A percentile compares a stretch with the other conserved stretches of the same genome.
Evolutionary conservation across 2,329 filamentous ascomycete species (phyloP).

Genomic region (Cladophialophora immunda): DNA sequence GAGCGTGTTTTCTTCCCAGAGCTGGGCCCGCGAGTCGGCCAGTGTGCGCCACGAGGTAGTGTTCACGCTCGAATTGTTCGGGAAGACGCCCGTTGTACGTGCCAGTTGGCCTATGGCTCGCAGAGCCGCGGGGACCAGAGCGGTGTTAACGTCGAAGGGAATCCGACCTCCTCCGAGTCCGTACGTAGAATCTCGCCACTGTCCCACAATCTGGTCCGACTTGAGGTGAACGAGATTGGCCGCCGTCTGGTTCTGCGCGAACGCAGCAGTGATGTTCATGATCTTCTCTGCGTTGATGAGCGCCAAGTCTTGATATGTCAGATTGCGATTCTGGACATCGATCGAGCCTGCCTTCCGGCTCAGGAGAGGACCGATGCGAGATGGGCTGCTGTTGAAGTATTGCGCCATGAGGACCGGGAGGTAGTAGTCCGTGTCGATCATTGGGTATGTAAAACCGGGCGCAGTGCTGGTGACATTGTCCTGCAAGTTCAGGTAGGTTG

Average conservation of each 20-base stretch:
- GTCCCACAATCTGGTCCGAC: slow-evolving; percentile 62
- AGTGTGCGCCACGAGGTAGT: slow-evolving; percentile 36
- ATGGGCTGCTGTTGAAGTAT: slow-evolving; percentile 63
- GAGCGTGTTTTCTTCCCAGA: slow-evolving; percentile 70
- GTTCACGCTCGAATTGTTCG: slow-evolving; percentile 47
- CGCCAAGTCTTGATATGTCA: slow-evolving; percentile 64
- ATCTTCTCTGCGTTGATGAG: slow-evolving; percentile 66
- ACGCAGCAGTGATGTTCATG: slow-evolving; percentile 64
- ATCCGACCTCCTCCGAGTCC: slow-evolving; percentile 69
- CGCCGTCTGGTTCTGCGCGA: slow-evolving; percentile 60
- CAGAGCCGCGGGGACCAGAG: slow-evolving; percentile 68
- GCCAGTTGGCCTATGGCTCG: slow-evolving; percentile 65
- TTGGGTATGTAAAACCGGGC: slow-evolving; percentile 66
- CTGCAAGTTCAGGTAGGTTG: slow-evolving; percentile 66
- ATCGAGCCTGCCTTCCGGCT: slow-evolving; percentile 57
- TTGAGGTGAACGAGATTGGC: slow-evolving; percentile 68
- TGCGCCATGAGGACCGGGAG: slow-evolving; percentile 66
- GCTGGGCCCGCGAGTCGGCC: slow-evolving; percentile 62
- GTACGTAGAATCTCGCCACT: slow-evolving; percentile 70
- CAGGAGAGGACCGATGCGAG: slow-evolving; percentile 48
- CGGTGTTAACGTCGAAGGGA: slow-evolving; percentile 73
- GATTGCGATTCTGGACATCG: slow-evolving; percentile 59
- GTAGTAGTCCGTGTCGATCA: slow-evolving; percentile 71
- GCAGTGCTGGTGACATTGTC: slow-evolving; percentile 62
- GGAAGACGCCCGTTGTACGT: slow-evolving; percentile 58